Evolutionary conservation across 2,329 filamentous ascomycete species (phyloP).

Genomic region (Pseudogymnoascus sp.): DNA sequence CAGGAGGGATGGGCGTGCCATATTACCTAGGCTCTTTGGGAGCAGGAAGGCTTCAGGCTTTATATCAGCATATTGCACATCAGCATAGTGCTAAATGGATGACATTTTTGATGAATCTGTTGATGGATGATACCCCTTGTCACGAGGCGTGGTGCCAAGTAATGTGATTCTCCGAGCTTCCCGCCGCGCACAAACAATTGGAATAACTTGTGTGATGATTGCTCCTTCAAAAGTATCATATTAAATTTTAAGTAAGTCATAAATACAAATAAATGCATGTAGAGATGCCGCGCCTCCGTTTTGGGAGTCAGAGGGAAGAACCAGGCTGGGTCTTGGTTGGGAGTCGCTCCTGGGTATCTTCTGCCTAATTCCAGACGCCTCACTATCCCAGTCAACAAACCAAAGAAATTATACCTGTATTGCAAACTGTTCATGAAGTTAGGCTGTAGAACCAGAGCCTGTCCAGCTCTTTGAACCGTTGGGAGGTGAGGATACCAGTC

Average conservation of each 20-base stretch:
- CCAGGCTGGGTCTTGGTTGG: not conserved
- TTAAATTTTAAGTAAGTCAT: not conserved
- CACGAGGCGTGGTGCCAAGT: not conserved
- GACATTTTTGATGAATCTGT: not conserved
- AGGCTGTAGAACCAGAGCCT: not conserved
- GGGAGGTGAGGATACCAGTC: not conserved
- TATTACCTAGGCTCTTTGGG: not conserved
- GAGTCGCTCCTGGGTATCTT: not conserved
- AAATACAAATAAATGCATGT: not conserved
- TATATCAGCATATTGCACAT: not conserved
- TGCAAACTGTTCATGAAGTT: not conserved
- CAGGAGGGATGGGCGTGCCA: not conserved
- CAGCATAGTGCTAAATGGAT: not conserved
- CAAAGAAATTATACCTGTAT: not conserved
- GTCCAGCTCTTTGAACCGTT: not conserved
- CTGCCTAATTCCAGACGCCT: not conserved
- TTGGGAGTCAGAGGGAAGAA: not conserved
- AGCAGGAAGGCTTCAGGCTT: not conserved
- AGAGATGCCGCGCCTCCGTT: not conserved
- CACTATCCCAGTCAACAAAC: not conserved
- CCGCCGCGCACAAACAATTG: not conserved
- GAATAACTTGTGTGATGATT: not conserved
- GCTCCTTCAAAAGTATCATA: not conserved
- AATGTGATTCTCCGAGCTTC: not conserved
- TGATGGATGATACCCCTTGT: not conserved